These are phyloP conservation scores for Microascus cirrosus DNA, from an alignment of 2,329 filamentous ascomycete species.

Conservation along the genomic window DNA sequence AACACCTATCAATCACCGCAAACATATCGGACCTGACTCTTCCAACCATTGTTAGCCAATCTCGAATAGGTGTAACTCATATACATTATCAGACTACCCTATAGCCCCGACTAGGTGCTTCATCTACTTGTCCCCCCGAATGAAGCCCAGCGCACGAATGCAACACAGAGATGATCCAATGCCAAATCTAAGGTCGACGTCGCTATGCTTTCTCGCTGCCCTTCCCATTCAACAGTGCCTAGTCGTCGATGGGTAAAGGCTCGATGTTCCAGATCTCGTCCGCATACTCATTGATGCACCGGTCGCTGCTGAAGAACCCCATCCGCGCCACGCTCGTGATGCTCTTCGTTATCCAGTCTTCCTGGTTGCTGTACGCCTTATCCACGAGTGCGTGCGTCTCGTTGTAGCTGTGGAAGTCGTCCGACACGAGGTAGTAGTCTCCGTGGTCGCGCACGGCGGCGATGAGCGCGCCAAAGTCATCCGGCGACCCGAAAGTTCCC, in stretches of 20 bases:
- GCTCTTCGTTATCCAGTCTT: slow-evolving; percentile 83
- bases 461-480: slow-evolving; percentile 72
- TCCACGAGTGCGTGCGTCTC: slow-evolving; percentile 87
- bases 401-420: slow-evolving; percentile 93
- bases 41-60: too few relatives aligned
- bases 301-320: slow-evolving; percentile 94
- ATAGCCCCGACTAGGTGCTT: not conserved
- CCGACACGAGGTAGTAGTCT: slow-evolving; percentile 94
- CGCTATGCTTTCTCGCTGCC: not conserved
- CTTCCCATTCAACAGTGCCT: slow-evolving; percentile 8
- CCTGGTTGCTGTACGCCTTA: slow-evolving; percentile 81
- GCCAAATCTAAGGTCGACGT: not conserved
- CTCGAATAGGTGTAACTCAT: not conserved
- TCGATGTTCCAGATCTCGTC: slow-evolving; percentile 97
- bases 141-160: not conserved
- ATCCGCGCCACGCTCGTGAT: slow-evolving; percentile 84
- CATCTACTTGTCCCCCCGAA: not conserved
- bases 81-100: not conserved
- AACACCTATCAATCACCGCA: too few relatives aligned
- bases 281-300: slow-evolving; percentile 95
- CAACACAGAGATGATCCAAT: not conserved
- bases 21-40: too few relatives aligned
- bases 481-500: slow-evolving; percentile 69
- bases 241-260: slow-evolving; percentile 39
- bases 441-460: slow-evolving; percentile 83